Percentiles rank a stretch among this genome's conserved stretches.
phyloP scores from a whole-genome alignment of 305 asterid species.

The Fraxinus xanthoxyloides region DNA sequence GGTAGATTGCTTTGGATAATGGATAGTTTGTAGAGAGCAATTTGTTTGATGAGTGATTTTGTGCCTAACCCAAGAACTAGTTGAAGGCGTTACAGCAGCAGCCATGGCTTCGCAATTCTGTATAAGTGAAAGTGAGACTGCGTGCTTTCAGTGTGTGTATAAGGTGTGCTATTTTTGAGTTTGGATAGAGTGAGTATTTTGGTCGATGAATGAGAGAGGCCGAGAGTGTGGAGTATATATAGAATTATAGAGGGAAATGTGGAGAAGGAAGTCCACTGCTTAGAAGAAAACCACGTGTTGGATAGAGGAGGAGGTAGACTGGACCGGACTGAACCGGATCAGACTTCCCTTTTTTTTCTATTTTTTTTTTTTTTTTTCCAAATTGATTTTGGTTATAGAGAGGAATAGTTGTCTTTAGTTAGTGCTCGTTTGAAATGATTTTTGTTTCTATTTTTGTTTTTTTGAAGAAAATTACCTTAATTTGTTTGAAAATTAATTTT shows the following conservation, averaged over 20 bases:
- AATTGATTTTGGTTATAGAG: neutral
- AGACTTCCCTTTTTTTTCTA: slow-evolving; percentile 26
- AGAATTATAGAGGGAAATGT: slow-evolving; percentile 24
- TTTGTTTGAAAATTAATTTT: too few species aligned
- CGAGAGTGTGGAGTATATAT: slow-evolving; percentile 42
- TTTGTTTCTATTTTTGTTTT: too few species aligned
- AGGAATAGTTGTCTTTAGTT: neutral
- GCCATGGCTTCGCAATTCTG: slow-evolving; percentile 57
- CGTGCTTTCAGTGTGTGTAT: slow-evolving; percentile 1
- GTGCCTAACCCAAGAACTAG: slow-evolving; percentile 44
- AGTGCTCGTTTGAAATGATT: too few species aligned
- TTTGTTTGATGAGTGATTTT: slow-evolving; percentile 26
- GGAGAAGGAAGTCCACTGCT: slow-evolving; percentile 46
- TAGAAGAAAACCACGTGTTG: slow-evolving; percentile 73
- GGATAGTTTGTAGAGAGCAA: slow-evolving; percentile 54
- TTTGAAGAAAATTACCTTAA: too few species aligned
- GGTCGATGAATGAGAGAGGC: slow-evolving; percentile 30
- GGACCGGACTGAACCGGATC: neutral
- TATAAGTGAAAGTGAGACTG: neutral
- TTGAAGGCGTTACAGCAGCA: slow-evolving; percentile 29
- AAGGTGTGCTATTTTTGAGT: neutral
- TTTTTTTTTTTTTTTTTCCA: slow-evolving; percentile 18
- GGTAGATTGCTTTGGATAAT: slow-evolving; percentile 46
- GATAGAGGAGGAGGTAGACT: slow-evolving; percentile 27
- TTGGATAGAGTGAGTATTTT: slow-evolving; percentile 13